phyloP scores from a whole-genome alignment of 148 eudicot species.

The Talinum fruticosum region DNA sequence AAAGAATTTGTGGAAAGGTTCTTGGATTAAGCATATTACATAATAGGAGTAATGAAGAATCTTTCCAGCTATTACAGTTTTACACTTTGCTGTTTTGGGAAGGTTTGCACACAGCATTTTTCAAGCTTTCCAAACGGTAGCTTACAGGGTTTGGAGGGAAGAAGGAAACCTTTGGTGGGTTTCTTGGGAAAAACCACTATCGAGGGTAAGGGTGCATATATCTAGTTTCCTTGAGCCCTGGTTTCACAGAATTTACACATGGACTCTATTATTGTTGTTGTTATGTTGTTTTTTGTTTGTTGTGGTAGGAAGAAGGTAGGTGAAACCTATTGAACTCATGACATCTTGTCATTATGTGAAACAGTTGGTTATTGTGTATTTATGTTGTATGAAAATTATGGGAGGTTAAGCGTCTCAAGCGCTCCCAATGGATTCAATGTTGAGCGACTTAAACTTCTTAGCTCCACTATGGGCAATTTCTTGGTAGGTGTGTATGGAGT shows the following conservation, averaged over 20 bases:
- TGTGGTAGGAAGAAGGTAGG: no score
- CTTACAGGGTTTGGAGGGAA: background rate
- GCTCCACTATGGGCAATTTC: no score
- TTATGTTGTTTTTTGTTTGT: no score
- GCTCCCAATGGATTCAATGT: background rate
- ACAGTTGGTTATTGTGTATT: no score
- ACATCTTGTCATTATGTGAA: no score
- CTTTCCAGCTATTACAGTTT: background rate
- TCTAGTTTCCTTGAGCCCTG: no score
- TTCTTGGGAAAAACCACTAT: background rate
- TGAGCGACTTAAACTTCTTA: no score
- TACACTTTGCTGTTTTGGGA: background rate
- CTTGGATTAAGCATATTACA: slow-evolving; percentile 2
- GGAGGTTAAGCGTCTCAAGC: background rate
- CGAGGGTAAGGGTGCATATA: no score
- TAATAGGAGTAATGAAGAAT: slow-evolving; percentile 9
- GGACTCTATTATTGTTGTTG: no score
- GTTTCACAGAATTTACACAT: no score
- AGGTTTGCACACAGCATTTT: background rate
- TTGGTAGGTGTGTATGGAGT: background rate
- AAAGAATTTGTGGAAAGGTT: slow-evolving; percentile 3
- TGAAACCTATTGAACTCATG: no score
- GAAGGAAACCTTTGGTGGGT: slow-evolving; percentile 3
- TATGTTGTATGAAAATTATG: no score
- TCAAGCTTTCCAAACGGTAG: background rate